A percentile compares a stretch with the other conserved stretches of the same genome.
Conservation (phyloP, 345 rosid genomes). For the sweet orange (Citrus sinensis) region DVS_A1.0 CM039169.1:17443001-17443500, state of each 20-base stretch:
- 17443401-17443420: too few relatives aligned
- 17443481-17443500: too few relatives aligned
- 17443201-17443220: constrained; percentile 10
- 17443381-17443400: not conserved
- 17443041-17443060: constrained; percentile 25
- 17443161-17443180: constrained; percentile 22
- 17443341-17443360: not conserved
- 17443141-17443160: constrained; percentile 11
- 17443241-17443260: not conserved
- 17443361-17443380: not conserved
- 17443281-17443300: not conserved
- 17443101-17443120: not conserved
- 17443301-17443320: not conserved
- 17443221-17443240: constrained; percentile 6
- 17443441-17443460: too few relatives aligned
- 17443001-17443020: constrained; percentile 19
- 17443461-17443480: too few relatives aligned
- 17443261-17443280: too few relatives aligned
- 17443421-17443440: too few relatives aligned
- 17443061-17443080: constrained; percentile 16
- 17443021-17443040: constrained; percentile 4
- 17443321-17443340: not conserved
- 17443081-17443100: constrained; percentile 10
- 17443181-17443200: not conserved
- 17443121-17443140: constrained; percentile 11